A percentile compares a stretch with the other conserved stretches of the same genome.
phyloP scores from a whole-genome alignment of 495 filamentous ascomycete species.

The Haplographium delicatum region DNA sequence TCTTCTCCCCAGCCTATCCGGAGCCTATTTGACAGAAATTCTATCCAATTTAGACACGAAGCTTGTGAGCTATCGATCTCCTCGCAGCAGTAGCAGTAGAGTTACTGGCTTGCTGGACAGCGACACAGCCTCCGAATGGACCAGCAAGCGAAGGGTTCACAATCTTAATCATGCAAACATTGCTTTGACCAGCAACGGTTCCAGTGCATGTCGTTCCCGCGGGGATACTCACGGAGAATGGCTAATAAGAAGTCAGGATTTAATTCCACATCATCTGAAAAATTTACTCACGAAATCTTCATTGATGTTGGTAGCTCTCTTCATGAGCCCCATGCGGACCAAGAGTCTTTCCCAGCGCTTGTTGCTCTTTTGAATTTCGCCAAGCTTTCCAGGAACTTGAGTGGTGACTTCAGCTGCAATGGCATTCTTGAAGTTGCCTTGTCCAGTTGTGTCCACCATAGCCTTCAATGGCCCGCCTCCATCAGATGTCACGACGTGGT shows the following conservation, averaged over 20 bases:
- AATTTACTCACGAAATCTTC: slow-evolving; percentile 6
- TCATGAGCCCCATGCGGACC: neutral
- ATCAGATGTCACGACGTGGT: slow-evolving; percentile 30
- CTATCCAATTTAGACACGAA: too few relatives aligned
- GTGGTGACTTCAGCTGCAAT: neutral
- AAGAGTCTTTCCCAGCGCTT: neutral
- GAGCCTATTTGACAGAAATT: too few relatives aligned
- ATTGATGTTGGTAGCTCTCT: slow-evolving; percentile 7
- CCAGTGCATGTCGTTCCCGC: slow-evolving; percentile 44
- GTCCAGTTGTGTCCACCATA: slow-evolving; percentile 1
- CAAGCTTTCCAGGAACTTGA: slow-evolving; percentile 7
- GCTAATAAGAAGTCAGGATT: neutral
- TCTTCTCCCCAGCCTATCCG: too few relatives aligned
- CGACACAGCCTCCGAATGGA: slow-evolving; percentile 49
- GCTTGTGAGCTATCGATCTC: too few relatives aligned
- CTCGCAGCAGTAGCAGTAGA: neutral
- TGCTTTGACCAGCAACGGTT: slow-evolving; percentile 44
- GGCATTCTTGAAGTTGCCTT: slow-evolving; percentile 4
- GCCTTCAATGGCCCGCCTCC: slow-evolving; percentile 26
- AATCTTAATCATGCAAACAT: slow-evolving; percentile 48
- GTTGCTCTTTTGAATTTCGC: slow-evolving; percentile 1
- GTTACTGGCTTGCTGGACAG: slow-evolving; percentile 41
- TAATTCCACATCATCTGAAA: neutral
- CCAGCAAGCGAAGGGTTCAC: slow-evolving; percentile 44
- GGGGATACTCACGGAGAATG: slow-evolving; percentile 39